These are phyloP conservation scores for Monilinia vaccinii-corymbosi DNA, from an alignment of 2,329 filamentous ascomycete genomes.

Conservation along the genomic window DNA sequence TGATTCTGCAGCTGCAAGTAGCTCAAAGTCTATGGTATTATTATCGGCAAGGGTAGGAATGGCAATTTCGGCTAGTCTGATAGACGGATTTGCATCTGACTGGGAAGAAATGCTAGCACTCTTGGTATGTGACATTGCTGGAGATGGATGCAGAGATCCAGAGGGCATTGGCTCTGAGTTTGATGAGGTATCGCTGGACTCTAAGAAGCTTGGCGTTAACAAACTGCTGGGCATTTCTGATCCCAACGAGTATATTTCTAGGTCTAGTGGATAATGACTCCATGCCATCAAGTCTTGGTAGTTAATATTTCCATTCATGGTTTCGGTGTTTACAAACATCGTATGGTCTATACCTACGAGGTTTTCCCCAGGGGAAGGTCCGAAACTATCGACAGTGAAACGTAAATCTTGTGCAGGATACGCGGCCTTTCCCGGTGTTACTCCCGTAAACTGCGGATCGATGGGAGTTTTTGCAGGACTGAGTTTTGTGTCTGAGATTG, in stretches of 20 bases:
- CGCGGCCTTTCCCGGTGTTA: not conserved
- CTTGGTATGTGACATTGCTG: slow-evolving; percentile 11
- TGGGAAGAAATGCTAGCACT: slow-evolving; percentile 10
- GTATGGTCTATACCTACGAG: slow-evolving; percentile 1
- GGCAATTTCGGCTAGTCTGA: not conserved
- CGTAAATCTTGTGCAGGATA: slow-evolving; percentile 2
- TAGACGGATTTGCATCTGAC: not conserved
- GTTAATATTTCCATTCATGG: slow-evolving; percentile 25
- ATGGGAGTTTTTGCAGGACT: not conserved
- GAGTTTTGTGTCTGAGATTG: not conserved
- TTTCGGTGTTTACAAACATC: slow-evolving; percentile 8
- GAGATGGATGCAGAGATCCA: slow-evolving; percentile 8
- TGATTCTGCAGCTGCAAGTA: slow-evolving; percentile 39
- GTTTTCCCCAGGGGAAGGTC: slow-evolving; percentile 1
- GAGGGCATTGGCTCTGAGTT: slow-evolving; percentile 1
- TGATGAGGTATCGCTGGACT: slow-evolving; percentile 3
- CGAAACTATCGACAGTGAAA: slow-evolving; percentile 2
- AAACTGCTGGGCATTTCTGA: not conserved
- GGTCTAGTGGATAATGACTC: slow-evolving; percentile 36
- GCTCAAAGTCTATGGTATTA: slow-evolving; percentile 39
- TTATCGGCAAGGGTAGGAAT: slow-evolving; percentile 19
- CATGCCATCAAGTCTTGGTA: slow-evolving; percentile 39
- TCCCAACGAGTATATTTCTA: slow-evolving; percentile 30
- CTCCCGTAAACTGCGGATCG: slow-evolving; percentile 1
- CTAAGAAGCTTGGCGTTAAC: not conserved